A percentile compares a stretch with the other conserved stretches of the same genome.
Evolutionary conservation across 2,329 filamentous ascomycete genomes (phyloP).

Genomic region (Epichloe glyceriae): DNA sequence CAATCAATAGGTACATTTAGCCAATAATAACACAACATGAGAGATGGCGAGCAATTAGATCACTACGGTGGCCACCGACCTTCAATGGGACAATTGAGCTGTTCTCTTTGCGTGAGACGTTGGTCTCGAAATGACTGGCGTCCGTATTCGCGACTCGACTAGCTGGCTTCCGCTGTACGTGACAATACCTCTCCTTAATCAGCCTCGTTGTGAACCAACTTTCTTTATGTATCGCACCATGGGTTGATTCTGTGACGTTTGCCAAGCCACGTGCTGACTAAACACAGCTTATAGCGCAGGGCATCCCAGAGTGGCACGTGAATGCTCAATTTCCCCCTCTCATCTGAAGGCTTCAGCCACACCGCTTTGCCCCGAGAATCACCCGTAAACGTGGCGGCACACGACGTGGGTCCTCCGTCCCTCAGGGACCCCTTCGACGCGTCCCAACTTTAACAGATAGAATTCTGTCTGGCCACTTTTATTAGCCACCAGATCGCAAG

Average conservation of each 20-base stretch:
- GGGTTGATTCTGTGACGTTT: background rate
- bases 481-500: background rate
- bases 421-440: slow-evolving; percentile 2
- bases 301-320: background rate
- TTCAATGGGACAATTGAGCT: background rate
- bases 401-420: background rate
- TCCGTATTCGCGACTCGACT: background rate
- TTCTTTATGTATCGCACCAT: too few species aligned
- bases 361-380: background rate
- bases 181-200: too few species aligned
- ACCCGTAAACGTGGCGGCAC: background rate
- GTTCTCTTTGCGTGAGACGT: background rate
- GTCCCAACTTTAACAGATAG: background rate
- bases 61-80: too few species aligned
- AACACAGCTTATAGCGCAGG: background rate
- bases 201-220: too few species aligned
- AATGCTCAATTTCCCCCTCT: background rate
- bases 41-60: background rate
- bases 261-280: background rate
- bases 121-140: background rate
- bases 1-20: background rate
- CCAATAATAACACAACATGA: background rate
- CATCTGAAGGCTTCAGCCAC: background rate
- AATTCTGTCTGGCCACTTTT: too few species aligned
- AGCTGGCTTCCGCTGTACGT: too few species aligned